Evolutionary conservation across 768 basidiomycete species (phyloP), one percentile per base, ranked within the genome.

Genomic region (Holtermanniella nyarrowii): DNA sequence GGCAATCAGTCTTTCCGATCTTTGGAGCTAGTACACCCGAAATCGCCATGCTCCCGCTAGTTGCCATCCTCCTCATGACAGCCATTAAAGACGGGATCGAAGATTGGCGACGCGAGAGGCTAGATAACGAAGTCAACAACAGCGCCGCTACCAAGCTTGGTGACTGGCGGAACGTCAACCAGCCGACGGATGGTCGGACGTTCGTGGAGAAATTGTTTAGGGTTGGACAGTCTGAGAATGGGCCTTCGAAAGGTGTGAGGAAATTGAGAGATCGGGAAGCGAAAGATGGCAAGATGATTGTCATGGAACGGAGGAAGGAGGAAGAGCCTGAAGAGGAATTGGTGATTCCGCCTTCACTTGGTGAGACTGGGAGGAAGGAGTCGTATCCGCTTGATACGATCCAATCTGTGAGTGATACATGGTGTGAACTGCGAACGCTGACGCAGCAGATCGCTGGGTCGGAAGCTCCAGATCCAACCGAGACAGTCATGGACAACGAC

Each of bases 71-170:
- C 39, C 68, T 75, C 24, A 84, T 93, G 46, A 96, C 93, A 14
- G 91, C 85, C 2, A 79, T 95, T 76, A 99, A 96, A 72, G 93
- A 99, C 68, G 93, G 84, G 5, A 76, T 96, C 26, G 93, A 97
- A 73, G 93, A 99, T 72, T 91, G 88, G 68, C 82, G 91, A n/a
- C 82, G 93, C 46, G 85, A 84, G 10, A 61, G 72, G 7, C 77
- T 91, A 39, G 93, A 99, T 68, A 85, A 95, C 55, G 82, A 89
- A 63, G 91, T 96, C 59, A 99, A 99, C 74, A 95, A 82, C 48
- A 89, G 86, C 0, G 87, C 91, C 2, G 83, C 85, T 12, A 96
- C 90, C 1, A 87, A 87, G 58, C 79, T 99, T 11, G 82, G 82
- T 4, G 80, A 85, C 41, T 95, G 88, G 88, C 77, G 77, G 50